Base-by-base conservation (phyloP, 2,329 filamentous ascomycete species). In the Ophiocordyceps camponoti-rufipedis region DNA sequence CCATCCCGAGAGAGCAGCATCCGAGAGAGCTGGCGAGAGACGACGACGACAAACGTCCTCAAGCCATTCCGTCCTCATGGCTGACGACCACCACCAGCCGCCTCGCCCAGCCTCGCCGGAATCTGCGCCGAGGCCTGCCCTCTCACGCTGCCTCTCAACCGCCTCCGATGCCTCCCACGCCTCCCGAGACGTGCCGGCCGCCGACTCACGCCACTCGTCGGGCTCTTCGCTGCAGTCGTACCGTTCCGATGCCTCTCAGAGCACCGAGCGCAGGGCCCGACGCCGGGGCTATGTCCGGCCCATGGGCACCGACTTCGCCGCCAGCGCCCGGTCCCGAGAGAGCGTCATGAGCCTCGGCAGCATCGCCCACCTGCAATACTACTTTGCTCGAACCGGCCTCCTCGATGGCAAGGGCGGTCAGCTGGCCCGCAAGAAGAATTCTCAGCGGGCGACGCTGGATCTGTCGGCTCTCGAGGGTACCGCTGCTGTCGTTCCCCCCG, bases 291-390 rank as follows among this genome's bases (percentile, higher is more conserved):
- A 89, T 65, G 84, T 93, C 66, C 76, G 88, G 44, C 87, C 88
- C 1, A 82, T 87, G 59, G 85, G 80, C 45, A 93, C 85, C 44
- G 76, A 87, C 56, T 98, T 96, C 61, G 85, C 91, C 28, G 82
- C 84, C 48, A 95, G 88, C 47, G 91, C 91, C 42, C 80, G 79
- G 58, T 86, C 86, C 44, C 75, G 91, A 50, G 89, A 98, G 61
- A 95, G 88, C 58, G 91, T 98, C 52, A 82, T 96, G 76, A 94
- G 86, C 57, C 66, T 98, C 50, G 91, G 91, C 46, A 95, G 88
- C 62, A 98, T 98, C 55, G 86, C 88, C 46, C 91, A 98, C 66
- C 69, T 98, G 57, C 91, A 98, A 63, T 94, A 96, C 65, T 98
- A 96, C 65, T 98, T 98, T 66, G 89, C 91, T 33, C 74, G 91